phyloP scores from a whole-genome alignment of 805 yeast species.

The Spathaspora sp. region DNA sequence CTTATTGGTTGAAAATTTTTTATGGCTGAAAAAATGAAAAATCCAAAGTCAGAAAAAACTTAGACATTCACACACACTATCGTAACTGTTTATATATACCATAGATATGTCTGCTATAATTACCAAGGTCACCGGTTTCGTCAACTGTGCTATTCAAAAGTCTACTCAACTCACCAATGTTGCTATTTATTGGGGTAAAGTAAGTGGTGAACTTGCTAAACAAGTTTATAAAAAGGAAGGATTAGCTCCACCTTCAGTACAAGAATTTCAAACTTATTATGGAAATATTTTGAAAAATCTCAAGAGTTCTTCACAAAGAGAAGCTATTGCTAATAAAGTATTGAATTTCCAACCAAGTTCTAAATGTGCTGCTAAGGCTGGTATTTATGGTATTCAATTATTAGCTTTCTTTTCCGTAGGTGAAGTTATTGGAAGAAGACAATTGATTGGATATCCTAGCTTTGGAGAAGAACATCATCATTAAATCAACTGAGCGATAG shows the following conservation, averaged over 20 bases:
- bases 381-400: constrained; percentile 77
- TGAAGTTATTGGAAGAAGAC: constrained; percentile 95
- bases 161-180: constrained; percentile 42
- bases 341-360: constrained; percentile 46
- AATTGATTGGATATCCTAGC: constrained; percentile 81
- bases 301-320: constrained; percentile 52
- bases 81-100: background rate
- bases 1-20: constrained; percentile 8
- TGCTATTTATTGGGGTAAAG: constrained; percentile 80
- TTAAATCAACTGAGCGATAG: too few species aligned
- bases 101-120: constrained; percentile 40
- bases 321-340: constrained; percentile 45
- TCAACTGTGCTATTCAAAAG: constrained; percentile 33
- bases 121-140: constrained; percentile 35
- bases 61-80: background rate
- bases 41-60: background rate
- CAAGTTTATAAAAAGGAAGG: constrained; percentile 89
- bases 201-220: constrained; percentile 60
- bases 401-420: constrained; percentile 92
- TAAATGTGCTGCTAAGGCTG: constrained; percentile 59
- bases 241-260: constrained; percentile 81
- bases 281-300: constrained; percentile 35
- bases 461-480: constrained; percentile 46
- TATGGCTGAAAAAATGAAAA: constrained; percentile 1
- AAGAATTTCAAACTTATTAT: constrained; percentile 77